Evolutionary conservation across 202 grass and related monocot species (phyloP).

Genomic region (Panicum virgatum): DNA sequence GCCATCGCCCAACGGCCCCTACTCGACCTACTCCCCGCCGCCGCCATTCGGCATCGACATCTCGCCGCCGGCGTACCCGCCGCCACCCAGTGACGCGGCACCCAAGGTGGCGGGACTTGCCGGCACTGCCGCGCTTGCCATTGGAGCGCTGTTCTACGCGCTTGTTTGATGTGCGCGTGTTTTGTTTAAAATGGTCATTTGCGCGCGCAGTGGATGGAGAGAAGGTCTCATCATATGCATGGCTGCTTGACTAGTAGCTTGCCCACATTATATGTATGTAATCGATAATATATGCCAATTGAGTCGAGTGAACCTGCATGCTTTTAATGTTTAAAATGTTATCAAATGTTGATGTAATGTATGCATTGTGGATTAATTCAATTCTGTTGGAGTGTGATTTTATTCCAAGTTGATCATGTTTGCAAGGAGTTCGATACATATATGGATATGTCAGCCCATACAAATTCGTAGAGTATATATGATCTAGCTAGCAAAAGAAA

Average conservation of each 20-base stretch:
- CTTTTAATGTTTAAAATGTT: not conserved
- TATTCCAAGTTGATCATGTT: not conserved
- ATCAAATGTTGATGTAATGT: slow-evolving; percentile 1
- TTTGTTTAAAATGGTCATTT: slow-evolving; percentile 1
- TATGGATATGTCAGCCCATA: not conserved
- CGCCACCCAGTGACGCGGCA: slow-evolving; percentile 46
- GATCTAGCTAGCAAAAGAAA: not conserved
- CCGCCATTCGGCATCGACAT: slow-evolving; percentile 40
- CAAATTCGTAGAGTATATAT: not conserved
- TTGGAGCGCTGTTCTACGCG: slow-evolving; percentile 49
- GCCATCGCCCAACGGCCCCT: slow-evolving; percentile 33
- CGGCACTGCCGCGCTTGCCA: slow-evolving; percentile 42
- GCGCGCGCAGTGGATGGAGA: not conserved
- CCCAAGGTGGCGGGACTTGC: slow-evolving; percentile 36
- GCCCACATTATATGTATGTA: no score
- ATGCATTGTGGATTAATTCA: slow-evolving; percentile 8
- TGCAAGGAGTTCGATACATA: not conserved
- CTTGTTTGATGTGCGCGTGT: slow-evolving; percentile 51
- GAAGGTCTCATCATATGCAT: not conserved
- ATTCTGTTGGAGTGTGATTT: not conserved
- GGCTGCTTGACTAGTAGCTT: not conserved
- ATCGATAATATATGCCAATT: slow-evolving; percentile 1
- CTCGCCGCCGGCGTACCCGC: slow-evolving; percentile 36
- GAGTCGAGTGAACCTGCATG: slow-evolving; percentile 14
- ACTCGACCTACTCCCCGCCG: slow-evolving; percentile 41